Evolutionary conservation across 2,329 filamentous ascomycete genomes (phyloP).

Genomic region (Talaromyces atroroseus): DNA sequence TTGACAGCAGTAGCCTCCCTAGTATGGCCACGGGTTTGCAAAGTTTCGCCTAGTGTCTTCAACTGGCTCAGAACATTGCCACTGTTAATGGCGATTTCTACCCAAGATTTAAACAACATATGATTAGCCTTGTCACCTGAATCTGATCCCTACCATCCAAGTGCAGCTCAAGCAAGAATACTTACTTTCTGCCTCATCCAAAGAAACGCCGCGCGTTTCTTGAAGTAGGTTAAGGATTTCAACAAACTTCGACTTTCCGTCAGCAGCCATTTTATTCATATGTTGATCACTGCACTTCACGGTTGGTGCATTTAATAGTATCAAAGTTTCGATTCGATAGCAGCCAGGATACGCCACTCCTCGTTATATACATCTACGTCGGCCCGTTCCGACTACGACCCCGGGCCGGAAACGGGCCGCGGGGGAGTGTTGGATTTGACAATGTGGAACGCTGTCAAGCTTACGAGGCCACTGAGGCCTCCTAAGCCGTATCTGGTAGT

Average conservation of each 20-base stretch:
- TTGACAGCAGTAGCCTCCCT: conserved; percentile 13
- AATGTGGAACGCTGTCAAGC: too few relatives aligned
- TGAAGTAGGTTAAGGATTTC: conserved; percentile 2
- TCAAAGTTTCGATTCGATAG: too few relatives aligned
- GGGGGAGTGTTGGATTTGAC: too few relatives aligned
- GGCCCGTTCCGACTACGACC: background rate
- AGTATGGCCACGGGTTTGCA: conserved; percentile 4
- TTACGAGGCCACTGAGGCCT: too few relatives aligned
- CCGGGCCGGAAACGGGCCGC: background rate
- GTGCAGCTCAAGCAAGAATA: background rate
- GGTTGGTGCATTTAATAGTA: background rate
- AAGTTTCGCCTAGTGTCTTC: background rate
- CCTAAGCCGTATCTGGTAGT: too few relatives aligned
- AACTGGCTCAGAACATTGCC: background rate
- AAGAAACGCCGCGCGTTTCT: conserved; percentile 2
- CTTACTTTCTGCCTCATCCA: conserved; percentile 3
- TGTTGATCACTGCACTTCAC: background rate
- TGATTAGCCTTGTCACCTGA: background rate
- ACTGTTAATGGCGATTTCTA: background rate
- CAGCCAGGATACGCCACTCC: too few relatives aligned
- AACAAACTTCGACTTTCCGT: background rate
- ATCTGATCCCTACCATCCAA: background rate
- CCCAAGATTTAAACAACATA: background rate
- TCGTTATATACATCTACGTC: background rate
- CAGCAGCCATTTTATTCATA: background rate